Evolutionary conservation across 352 stramenopile genomes (phyloP).

Genomic region (Globisporangium rhizosaccharum): DNA sequence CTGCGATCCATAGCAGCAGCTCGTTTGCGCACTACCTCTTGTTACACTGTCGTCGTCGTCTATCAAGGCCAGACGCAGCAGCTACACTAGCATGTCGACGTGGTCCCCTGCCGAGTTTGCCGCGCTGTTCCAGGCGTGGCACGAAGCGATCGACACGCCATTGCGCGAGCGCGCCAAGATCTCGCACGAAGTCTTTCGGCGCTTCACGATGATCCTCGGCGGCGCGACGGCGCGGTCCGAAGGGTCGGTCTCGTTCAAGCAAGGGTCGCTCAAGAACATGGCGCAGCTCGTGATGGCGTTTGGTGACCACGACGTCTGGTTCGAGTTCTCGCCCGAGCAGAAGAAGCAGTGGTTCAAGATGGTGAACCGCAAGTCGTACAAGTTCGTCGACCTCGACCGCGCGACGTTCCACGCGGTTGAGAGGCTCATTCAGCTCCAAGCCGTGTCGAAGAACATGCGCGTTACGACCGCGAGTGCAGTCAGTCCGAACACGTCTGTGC

Average conservation of each 20-base stretch:
- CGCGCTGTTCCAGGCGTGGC: slow-evolving; percentile 15
- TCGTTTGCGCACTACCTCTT: no score
- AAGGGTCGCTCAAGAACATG: slow-evolving; percentile 15
- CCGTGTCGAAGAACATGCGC: slow-evolving; percentile 9
- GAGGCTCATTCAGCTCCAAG: slow-evolving; percentile 9
- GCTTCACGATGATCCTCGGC: slow-evolving; percentile 10
- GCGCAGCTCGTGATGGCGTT: slow-evolving; percentile 13
- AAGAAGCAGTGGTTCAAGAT: slow-evolving; percentile 17
- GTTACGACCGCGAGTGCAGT: slow-evolving; percentile 1
- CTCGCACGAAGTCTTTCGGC: slow-evolving; percentile 10
- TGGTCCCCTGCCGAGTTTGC: slow-evolving; percentile 10
- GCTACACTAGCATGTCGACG: slow-evolving; percentile 2
- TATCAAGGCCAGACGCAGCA: background rate
- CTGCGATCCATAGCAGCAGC: no score
- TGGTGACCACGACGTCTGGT: slow-evolving; percentile 12
- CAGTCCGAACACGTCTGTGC: background rate
- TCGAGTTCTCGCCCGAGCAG: slow-evolving; percentile 10
- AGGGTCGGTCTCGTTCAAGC: slow-evolving; percentile 12
- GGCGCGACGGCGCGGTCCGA: slow-evolving; percentile 6
- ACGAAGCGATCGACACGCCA: slow-evolving; percentile 11
- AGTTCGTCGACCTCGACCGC: slow-evolving; percentile 13
- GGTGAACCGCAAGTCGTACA: slow-evolving; percentile 16
- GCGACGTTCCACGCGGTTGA: slow-evolving; percentile 5
- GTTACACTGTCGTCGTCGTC: background rate
- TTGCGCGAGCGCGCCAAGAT: slow-evolving; percentile 13